Percentiles rank a stretch among this genome's conserved stretches.
Evolutionary conservation across 306 rosid species (phyloP).

Genomic region (Canavalia ensiformis): DNA sequence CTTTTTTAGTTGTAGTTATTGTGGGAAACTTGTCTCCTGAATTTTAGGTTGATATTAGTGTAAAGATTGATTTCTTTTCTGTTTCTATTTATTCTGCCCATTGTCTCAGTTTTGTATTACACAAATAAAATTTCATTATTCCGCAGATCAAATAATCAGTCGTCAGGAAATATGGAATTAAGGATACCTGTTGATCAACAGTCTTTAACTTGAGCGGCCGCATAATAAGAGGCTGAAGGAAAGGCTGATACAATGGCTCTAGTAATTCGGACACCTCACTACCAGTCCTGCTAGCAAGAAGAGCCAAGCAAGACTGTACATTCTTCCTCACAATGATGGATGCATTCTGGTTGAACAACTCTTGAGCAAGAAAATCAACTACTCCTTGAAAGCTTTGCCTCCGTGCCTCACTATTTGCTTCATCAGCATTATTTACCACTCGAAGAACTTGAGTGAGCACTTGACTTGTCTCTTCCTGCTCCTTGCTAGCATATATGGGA

Average conservation of each 20-base stretch:
- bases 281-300: slow-evolving; percentile 97
- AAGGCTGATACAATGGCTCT: slow-evolving; percentile 82
- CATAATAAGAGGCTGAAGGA: slow-evolving; percentile 92
- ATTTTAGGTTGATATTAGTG: no score
- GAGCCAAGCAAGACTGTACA: slow-evolving; percentile 94
- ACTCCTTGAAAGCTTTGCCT: slow-evolving; percentile 93
- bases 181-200: slow-evolving; percentile 93
- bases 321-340: slow-evolving; percentile 94
- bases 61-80: no score
- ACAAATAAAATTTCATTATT: no score
- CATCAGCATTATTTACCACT: slow-evolving; percentile 97
- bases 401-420: slow-evolving; percentile 96
- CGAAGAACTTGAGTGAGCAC: slow-evolving; percentile 99
- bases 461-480: slow-evolving; percentile 99
- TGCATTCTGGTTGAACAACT: slow-evolving; percentile 94
- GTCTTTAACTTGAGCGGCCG: slow-evolving; percentile 87
- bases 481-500: slow-evolving; percentile 94
- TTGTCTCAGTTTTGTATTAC: no score
- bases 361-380: slow-evolving; percentile 92
- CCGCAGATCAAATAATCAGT: slow-evolving; percentile 13
- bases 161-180: slow-evolving; percentile 43
- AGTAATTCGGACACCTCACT: slow-evolving; percentile 99
- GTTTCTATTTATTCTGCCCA: no score
- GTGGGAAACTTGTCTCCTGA: no score
- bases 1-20: no score